Conservation (phyloP, 1,284 basidiomycete species). For the Farysia itapuensis region DNA sequence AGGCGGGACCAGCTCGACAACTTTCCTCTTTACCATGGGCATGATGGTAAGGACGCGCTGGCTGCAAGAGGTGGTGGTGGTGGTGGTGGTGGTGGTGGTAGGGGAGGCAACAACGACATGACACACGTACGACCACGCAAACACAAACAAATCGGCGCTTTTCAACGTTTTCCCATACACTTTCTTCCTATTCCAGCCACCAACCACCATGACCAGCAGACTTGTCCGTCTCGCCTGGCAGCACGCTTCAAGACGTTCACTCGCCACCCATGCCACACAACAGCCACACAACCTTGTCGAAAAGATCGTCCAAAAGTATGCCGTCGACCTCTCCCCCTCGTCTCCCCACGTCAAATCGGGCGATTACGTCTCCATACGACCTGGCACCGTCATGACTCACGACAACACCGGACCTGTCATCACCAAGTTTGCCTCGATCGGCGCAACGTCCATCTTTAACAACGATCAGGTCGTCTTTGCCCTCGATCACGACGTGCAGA, state of each 20-base stretch:
- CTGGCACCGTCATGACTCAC: constrained; percentile 77
- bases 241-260: too few relatives aligned
- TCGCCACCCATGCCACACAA: too few relatives aligned
- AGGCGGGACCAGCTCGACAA: constrained; percentile 45
- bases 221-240: too few relatives aligned
- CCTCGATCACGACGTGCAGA: constrained; percentile 97
- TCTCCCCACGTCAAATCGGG: constrained; percentile 73
- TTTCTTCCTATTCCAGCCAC: too few relatives aligned
- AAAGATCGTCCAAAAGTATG: constrained; percentile 96
- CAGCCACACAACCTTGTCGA: constrained; percentile 80
- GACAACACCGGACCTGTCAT: constrained; percentile 98
- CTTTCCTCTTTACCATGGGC: constrained; percentile 55
- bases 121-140: too few relatives aligned
- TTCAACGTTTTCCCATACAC: too few relatives aligned
- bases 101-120: too few relatives aligned
- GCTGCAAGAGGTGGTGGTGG: background rate
- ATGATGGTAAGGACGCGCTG: constrained; percentile 25
- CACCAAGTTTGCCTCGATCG: constrained; percentile 85
- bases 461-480: constrained; percentile 89
- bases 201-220: too few relatives aligned
- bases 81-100: too few relatives aligned
- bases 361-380: constrained; percentile 98
- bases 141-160: too few relatives aligned
- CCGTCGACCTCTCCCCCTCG: constrained; percentile 75
- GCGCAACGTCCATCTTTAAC: constrained; percentile 81